A percentile compares a stretch with the other conserved stretches of the same genome.
phyloP scores from a whole-genome alignment of 2,329 filamentous ascomycete genomes.

The Stachybotrys echinatus region DNA sequence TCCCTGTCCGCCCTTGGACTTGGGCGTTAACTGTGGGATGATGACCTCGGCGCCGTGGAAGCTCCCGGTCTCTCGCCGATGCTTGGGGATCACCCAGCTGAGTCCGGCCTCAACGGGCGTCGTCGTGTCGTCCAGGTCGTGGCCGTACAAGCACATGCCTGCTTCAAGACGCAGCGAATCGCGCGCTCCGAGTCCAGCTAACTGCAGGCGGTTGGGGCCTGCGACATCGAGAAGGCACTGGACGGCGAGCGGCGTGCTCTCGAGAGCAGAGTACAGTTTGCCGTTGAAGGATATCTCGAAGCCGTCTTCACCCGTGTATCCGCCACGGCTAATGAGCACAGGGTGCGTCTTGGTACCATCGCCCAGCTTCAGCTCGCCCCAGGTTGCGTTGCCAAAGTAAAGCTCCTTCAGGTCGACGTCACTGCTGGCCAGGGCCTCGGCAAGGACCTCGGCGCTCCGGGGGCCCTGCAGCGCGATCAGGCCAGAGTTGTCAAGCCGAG shows the following conservation, averaged over 20 bases:
- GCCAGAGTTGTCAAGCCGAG: constrained; percentile 66
- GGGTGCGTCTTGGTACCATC: constrained; percentile 37
- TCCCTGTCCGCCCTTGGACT: constrained; percentile 65
- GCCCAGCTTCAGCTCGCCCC: constrained; percentile 58
- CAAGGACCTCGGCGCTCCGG: constrained; percentile 63
- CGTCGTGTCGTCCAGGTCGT: constrained; percentile 80
- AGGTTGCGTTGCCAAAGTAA: constrained; percentile 75
- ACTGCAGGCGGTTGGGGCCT: constrained; percentile 57
- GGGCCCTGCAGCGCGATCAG: constrained; percentile 90
- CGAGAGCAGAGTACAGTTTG: constrained; percentile 32
- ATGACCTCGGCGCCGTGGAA: constrained; percentile 84
- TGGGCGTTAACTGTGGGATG: constrained; percentile 67
- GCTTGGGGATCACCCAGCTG: constrained; percentile 79
- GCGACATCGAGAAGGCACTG: constrained; percentile 64
- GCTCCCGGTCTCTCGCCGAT: constrained; percentile 59
- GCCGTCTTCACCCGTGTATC: constrained; percentile 96
- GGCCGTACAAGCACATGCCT: constrained; percentile 99
- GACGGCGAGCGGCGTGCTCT: constrained; percentile 49
- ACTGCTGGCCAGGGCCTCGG: constrained; percentile 48
- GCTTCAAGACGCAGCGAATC: constrained; percentile 93
- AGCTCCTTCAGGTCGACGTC: constrained; percentile 58
- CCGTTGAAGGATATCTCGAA: constrained; percentile 83
- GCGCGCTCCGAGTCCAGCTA: constrained; percentile 84
- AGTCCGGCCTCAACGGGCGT: constrained; percentile 54
- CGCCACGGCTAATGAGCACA: constrained; percentile 72